Evolutionary conservation across 495 filamentous ascomycete genomes (phyloP).

Genomic region (Penicillium pulvis): DNA sequence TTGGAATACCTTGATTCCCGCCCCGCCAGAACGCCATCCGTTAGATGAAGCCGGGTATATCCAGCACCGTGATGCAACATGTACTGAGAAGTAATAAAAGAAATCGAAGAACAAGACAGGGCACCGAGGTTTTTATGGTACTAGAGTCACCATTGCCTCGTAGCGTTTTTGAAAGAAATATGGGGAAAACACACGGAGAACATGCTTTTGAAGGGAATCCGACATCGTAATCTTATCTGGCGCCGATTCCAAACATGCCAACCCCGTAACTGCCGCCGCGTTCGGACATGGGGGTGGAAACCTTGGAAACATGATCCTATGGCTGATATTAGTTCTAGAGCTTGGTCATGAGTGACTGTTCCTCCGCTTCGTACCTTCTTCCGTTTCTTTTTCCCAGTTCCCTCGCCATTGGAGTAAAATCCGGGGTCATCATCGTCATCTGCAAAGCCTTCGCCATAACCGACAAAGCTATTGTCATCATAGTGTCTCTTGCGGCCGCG

Average conservation of each 20-base stretch:
- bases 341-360: constrained; percentile 8
- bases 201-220: constrained; percentile 24
- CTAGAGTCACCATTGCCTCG: constrained; percentile 15
- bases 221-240: constrained; percentile 33
- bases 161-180: constrained; percentile 20
- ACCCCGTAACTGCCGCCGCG: constrained; percentile 49
- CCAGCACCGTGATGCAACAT: constrained; percentile 58
- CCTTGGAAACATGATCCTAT: constrained; percentile 49
- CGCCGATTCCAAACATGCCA: constrained; percentile 52
- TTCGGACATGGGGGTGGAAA: constrained; percentile 47
- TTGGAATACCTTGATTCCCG: constrained; percentile 32
- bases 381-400: constrained; percentile 48
- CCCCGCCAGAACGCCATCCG: constrained; percentile 45
- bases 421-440: constrained; percentile 60
- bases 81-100: constrained; percentile 42
- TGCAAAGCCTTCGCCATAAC: constrained; percentile 66
- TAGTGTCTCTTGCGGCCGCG: constrained; percentile 69
- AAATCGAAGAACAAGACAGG: constrained; percentile 19
- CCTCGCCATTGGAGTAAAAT: constrained; percentile 49
- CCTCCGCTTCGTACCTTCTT: constrained; percentile 49
- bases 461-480: constrained; percentile 66
- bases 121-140: constrained; percentile 8
- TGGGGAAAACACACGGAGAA: constrained; percentile 12
- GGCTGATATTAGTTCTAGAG: constrained; percentile 7
- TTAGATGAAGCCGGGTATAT: constrained; percentile 56